Conservation (phyloP, 2,329 filamentous ascomycete species). For the Aspergillus aculeatinus region DNA sequence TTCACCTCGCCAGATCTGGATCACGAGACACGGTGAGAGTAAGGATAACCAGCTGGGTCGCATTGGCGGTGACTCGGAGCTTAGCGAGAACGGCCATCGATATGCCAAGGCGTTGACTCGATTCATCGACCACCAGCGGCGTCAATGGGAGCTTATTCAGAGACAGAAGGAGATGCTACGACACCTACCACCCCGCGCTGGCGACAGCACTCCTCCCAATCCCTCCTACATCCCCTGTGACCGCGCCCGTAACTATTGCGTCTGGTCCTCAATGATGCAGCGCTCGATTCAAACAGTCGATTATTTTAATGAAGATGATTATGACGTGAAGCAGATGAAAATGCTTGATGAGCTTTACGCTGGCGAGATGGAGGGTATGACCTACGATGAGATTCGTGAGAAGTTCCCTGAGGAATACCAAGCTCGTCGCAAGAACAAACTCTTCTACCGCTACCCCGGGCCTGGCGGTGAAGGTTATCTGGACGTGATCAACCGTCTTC, state of each 20-base stretch:
- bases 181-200: conserved; percentile 84
- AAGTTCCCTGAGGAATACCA: conserved; percentile 77
- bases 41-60: conserved; percentile 82
- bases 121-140: conserved; percentile 79
- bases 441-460: conserved; percentile 94
- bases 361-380: conserved; percentile 90
- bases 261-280: conserved; percentile 97
- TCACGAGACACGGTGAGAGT: conserved; percentile 91
- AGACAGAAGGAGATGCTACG: conserved; percentile 72
- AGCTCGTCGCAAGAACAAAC: conserved; percentile 78
- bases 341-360: conserved; percentile 97
- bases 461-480: conserved; percentile 95
- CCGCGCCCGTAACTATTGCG: conserved; percentile 82
- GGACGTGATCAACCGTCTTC: conserved; percentile 91
- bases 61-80: conserved; percentile 83
- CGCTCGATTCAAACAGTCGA: conserved; percentile 85
- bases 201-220: conserved; percentile 92
- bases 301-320: conserved; percentile 92
- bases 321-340: conserved; percentile 95
- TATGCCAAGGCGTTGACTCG: conserved; percentile 77
- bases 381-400: conserved; percentile 84
- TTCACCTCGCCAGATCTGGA: conserved; percentile 94
- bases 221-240: conserved; percentile 66
- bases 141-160: conserved; percentile 80
- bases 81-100: conserved; percentile 75